Evolutionary conservation across 2,329 filamentous ascomycete genomes (phyloP), one percentile per base, ranked within the genome.

Genomic region (Trichoderma atrobrunneum): DNA sequence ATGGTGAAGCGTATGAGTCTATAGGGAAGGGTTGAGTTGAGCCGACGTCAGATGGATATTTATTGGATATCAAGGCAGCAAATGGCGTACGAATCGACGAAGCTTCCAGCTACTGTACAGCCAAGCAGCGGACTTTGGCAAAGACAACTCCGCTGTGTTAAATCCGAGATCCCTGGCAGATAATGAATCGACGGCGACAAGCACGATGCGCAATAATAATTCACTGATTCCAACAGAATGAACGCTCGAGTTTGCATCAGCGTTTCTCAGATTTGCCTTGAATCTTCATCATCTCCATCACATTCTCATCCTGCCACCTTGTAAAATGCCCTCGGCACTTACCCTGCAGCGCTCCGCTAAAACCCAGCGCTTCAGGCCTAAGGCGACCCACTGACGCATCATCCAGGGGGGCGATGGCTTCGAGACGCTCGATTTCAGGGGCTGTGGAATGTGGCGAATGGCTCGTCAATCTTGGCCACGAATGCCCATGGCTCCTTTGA

Each of bases 401-500:
- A 56, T 63, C 64, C 70, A 72, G 70, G 70, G 70, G 39, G 16
- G 14, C 39, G n/a, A 24, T 48, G 14, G 54, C 54, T 63, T 43
- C 28, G 12, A 36, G 56, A 43, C 51, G 26, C 48, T 21, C 18
- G 43, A 61, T 67, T 72, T 72, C 70, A 72, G 70, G 70, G 70
- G 70, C 48, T 63, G 59, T 36, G 59, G 64, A 67, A 72, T 72
- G 70, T 72, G 70, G 70, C 70, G 56, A 72, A 61, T 72, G 63
- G 26, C 14, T 34, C 26, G 57, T 32, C 30, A 32, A 60, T 60
- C 48, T 51, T 60, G 28, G 57, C 30, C 10, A 30, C 28, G 32
- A 32, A 30, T 32, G 30, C 36, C 21, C 24, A 24, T 64, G 34
- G 16, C 32, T 12, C 10, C 10, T 32, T 32, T 34, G 11, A 34